Evolutionary conservation across 2,329 filamentous ascomycete species (phyloP), one percentile per base, ranked within the genome.

Genomic region (Beauveria sp.): DNA sequence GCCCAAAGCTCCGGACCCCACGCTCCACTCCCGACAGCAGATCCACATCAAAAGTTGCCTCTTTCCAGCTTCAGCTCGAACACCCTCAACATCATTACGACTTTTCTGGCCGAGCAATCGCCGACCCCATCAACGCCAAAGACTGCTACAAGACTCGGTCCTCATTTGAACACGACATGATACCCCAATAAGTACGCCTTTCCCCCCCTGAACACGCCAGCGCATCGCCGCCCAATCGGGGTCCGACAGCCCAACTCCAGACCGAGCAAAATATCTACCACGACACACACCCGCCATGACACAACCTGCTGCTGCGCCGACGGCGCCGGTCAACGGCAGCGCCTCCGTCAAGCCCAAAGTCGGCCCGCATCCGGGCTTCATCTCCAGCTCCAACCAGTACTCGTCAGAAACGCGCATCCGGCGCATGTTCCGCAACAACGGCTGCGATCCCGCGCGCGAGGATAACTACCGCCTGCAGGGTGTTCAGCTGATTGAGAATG

Each of bases 401-500:
- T 84, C 91, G 65, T 88, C 91, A 66, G 91, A 97, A 72, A 87
- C 91, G 68, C 86, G 86, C 67, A 84, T 98, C 61, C 87, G 91
- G 64, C 84, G 85, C 69, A 87, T 87, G 72, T 82, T 96, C 62
- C 80, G 82, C 50, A 83, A 84, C 22, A 86, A 88, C 64, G 86
- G 86, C 45, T 85, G 88, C 69, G 89, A 90, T 69, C 86, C 90
- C 57, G 85, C 89, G 43, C 87, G 89, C 62, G 93, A 98, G 73
- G 90, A 93, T 69, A 85, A 78, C 64, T 86, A 91, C 66, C 87
- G 93, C 58, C 77, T 98, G 50, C 91, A 95, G 69, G 95, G 93
- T 20, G 88, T 97, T 10, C 85, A 91, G 63, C 89, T 93, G 81
- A 93, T 99, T 65, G 91, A 97, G 70, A 89, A 87, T 64, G 89